Evolutionary conservation across 1,139 yeast species (phyloP).

Genomic region (Torulaspora globosa): DNA sequence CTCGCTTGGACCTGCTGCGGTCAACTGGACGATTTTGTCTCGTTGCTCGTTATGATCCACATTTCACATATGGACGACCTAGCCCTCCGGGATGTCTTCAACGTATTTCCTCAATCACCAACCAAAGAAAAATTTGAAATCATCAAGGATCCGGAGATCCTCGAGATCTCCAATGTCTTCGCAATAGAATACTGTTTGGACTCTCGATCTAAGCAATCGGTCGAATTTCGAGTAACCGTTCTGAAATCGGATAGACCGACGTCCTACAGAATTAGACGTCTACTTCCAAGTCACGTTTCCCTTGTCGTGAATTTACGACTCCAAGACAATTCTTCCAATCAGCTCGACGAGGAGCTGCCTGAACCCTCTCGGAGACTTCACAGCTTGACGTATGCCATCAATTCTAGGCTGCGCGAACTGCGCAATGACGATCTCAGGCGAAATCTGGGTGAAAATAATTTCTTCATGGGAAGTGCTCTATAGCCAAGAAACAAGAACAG

Average conservation of each 20-base stretch:
- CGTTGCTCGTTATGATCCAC: slow-evolving; percentile 27
- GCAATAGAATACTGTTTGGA: slow-evolving; percentile 11
- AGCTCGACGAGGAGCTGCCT: neutral
- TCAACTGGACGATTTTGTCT: slow-evolving; percentile 24
- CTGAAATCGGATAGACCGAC: slow-evolving; percentile 22
- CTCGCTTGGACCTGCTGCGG: slow-evolving; percentile 34
- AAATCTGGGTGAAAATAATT: slow-evolving; percentile 33
- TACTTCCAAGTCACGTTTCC: slow-evolving; percentile 18
- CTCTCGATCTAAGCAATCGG: slow-evolving; percentile 7
- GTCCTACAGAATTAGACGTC: slow-evolving; percentile 16
- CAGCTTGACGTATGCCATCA: slow-evolving; percentile 19
- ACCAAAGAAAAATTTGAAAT: slow-evolving; percentile 11
- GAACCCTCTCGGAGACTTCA: slow-evolving; percentile 21
- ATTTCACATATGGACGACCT: slow-evolving; percentile 25
- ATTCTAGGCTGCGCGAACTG: slow-evolving; percentile 21
- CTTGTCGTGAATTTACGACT: slow-evolving; percentile 20
- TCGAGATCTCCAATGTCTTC: slow-evolving; percentile 26
- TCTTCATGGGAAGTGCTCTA: slow-evolving; percentile 5
- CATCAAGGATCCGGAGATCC: slow-evolving; percentile 19
- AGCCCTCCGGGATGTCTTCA: slow-evolving; percentile 25
- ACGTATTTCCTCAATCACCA: slow-evolving; percentile 16
- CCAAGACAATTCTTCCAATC: slow-evolving; percentile 10
- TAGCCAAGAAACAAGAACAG: neutral
- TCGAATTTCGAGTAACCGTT: slow-evolving; percentile 25
- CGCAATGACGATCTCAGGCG: slow-evolving; percentile 30